Evolutionary conservation across 2,329 filamentous ascomycete genomes (phyloP), one percentile per base, ranked within the genome.

Genomic region (Juglanconis sp.): DNA sequence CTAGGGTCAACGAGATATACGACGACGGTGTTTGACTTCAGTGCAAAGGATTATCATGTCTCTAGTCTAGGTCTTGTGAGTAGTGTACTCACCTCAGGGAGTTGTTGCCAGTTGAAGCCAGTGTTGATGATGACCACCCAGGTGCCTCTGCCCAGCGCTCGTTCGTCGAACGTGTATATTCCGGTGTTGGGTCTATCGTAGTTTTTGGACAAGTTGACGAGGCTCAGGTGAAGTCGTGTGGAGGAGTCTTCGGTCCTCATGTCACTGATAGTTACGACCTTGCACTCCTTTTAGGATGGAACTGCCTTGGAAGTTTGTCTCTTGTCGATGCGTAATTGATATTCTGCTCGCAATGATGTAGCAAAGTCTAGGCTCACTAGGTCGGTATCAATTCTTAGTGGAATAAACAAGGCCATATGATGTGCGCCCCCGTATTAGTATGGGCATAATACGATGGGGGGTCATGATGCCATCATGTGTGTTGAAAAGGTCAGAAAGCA

Each of bases 51-150:
- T 15, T 11, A 1, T 10, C 15, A 15, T n/a, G 3, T 24, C 9
- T 3, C n/a, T 30, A 5, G 15, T 11, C 15, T 4, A 9, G n/a
- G 7, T 3, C 17, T 24, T 2, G 24, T 2, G 6, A 11, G 2
- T n/a, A 3, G 8, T 32, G 10, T 30, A 61, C 59, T 53, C 31
- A 57, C 59, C 42, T 57, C 42, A 10, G 59, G 59, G 13, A 57
- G 57, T 5, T 47, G 42, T 31, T 57, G 32, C 48, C 44, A 53
- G 24, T 61, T 53, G 15, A 32, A 61, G 49, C 59, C 59, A 0
- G 59, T 57, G 5, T 61, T 53, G 34, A 61, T 61, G 6, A 61
- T 42, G 13, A 57, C 48, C 0, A 61, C 31, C 53, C 53, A 61
- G 6, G 35, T 53, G 3, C 59, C 59, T 9, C 53, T 30, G 5